phyloP scores from a whole-genome alignment of 73 alveolate species.

The Tetrahymena elliotti region DNA sequence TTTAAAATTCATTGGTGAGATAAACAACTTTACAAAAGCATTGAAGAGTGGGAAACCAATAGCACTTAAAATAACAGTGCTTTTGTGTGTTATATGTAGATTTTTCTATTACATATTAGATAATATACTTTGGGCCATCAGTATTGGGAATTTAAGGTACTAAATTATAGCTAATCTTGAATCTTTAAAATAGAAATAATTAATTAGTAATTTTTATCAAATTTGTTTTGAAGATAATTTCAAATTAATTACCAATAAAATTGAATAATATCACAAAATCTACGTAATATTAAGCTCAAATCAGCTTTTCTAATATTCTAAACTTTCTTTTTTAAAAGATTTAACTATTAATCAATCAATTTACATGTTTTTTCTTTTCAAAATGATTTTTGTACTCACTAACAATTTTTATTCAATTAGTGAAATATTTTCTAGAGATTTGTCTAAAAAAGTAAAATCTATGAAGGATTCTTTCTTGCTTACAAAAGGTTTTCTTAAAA shows the following conservation, averaged over 20 bases:
- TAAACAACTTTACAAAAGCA: constrained; percentile 22
- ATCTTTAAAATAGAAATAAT: background rate
- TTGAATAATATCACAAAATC: background rate
- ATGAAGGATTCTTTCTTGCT: background rate
- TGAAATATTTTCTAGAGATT: background rate
- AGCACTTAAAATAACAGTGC: constrained; percentile 17
- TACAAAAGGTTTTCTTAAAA: background rate
- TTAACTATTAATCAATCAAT: no score
- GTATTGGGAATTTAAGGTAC: constrained; percentile 40
- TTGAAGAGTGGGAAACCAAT: constrained; percentile 31
- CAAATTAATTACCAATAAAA: background rate
- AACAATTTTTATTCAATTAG: background rate
- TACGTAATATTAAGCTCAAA: background rate
- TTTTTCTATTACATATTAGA: constrained; percentile 69
- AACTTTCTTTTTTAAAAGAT: no score
- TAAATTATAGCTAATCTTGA: background rate
- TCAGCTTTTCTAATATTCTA: background rate
- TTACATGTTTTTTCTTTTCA: no score
- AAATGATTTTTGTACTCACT: no score
- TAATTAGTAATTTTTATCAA: background rate
- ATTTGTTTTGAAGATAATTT: background rate
- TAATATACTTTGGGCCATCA: constrained; percentile 63
- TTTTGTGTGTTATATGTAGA: constrained; percentile 50
- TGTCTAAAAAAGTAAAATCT: background rate
- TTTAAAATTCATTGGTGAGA: constrained; percentile 54